These are phyloP conservation scores for Talaromyces nanjingensis DNA, from an alignment of 495 filamentous ascomycete genomes.

Conservation along the genomic window DNA sequence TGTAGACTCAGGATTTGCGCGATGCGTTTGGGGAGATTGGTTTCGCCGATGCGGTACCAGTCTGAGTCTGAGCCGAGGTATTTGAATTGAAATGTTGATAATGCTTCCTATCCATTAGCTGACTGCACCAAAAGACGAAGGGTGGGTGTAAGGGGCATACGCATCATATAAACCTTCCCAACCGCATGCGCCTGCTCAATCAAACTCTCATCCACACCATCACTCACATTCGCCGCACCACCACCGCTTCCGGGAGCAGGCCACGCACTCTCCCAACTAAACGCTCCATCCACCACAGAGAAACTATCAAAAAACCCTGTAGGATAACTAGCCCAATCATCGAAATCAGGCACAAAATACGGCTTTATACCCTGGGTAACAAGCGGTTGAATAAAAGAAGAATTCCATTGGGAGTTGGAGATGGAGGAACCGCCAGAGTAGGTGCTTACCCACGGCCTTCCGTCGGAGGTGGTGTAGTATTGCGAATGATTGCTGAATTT, in stretches of 20 bases:
- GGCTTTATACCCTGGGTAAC: conserved; percentile 10
- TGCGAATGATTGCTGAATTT: conserved; percentile 11
- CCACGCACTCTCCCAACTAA: conserved; percentile 31
- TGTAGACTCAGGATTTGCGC: conserved; percentile 16
- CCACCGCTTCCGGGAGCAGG: conserved; percentile 10
- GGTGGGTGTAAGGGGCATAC: conserved; percentile 10
- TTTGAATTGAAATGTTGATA: conserved; percentile 37
- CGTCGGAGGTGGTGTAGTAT: conserved; percentile 11
- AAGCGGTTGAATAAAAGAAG: conserved; percentile 4
- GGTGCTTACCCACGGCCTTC: conserved; percentile 5
- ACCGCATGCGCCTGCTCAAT: conserved; percentile 15
- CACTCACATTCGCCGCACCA: conserved; percentile 4
- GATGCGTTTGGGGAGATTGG: conserved; percentile 28
- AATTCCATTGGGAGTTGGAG: conserved; percentile 4
- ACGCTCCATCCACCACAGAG: conserved; percentile 21
- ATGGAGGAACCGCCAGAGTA: conserved; percentile 12
- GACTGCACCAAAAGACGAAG: neutral
- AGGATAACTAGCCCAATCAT: conserved; percentile 18
- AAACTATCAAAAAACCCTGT: conserved; percentile 7
- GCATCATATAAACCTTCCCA: conserved; percentile 27
- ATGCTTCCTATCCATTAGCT: conserved; percentile 6
- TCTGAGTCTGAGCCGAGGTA: conserved; percentile 21
- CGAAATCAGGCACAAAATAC: conserved; percentile 19
- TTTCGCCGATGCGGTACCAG: conserved; percentile 37
- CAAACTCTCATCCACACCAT: conserved; percentile 17